Percentiles rank a stretch among this genome's conserved stretches.
These are phyloP conservation scores for Huntiella omanensis DNA, from an alignment of 2,329 filamentous ascomycete species.

Conservation along the genomic window DNA sequence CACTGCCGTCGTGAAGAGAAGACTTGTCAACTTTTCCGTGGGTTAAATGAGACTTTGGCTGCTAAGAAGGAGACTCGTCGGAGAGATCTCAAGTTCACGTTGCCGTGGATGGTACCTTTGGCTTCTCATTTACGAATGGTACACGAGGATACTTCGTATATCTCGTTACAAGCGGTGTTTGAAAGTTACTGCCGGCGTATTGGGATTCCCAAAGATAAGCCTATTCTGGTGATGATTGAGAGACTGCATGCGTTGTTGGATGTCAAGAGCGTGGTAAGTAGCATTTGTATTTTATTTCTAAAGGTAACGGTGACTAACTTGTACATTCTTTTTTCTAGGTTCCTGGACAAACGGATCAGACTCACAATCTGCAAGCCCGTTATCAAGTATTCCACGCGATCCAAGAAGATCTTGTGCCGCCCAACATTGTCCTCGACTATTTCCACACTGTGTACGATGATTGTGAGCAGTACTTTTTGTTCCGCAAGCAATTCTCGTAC, in stretches of 20 bases:
- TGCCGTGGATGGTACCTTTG: constrained; percentile 87
- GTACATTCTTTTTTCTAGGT: background rate
- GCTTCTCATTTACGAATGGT: constrained; percentile 90
- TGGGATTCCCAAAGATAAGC: constrained; percentile 83
- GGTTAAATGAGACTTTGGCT: constrained; percentile 79
- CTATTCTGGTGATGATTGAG: constrained; percentile 86
- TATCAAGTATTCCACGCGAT: constrained; percentile 91
- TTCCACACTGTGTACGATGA: constrained; percentile 77
- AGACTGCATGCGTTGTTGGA: constrained; percentile 66
- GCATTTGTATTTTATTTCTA: background rate
- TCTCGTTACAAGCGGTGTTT: constrained; percentile 84
- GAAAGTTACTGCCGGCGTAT: constrained; percentile 88
- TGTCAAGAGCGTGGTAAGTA: constrained; percentile 39
- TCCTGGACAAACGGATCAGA: constrained; percentile 15
- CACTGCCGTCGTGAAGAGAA: constrained; percentile 89
- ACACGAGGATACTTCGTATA: constrained; percentile 85
- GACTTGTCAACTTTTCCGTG: constrained; percentile 88
- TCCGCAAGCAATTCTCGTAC: constrained; percentile 92
- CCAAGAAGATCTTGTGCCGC: constrained; percentile 80
- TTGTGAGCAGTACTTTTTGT: constrained; percentile 93
- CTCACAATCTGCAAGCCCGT: constrained; percentile 54
- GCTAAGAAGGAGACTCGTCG: constrained; percentile 91
- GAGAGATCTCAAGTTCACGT: constrained; percentile 85
- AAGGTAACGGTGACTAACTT: background rate
- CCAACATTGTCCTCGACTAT: constrained; percentile 66